Base-by-base conservation (phyloP, 2,329 filamentous ascomycete species). In the Gyromitra esculenta region DNA sequence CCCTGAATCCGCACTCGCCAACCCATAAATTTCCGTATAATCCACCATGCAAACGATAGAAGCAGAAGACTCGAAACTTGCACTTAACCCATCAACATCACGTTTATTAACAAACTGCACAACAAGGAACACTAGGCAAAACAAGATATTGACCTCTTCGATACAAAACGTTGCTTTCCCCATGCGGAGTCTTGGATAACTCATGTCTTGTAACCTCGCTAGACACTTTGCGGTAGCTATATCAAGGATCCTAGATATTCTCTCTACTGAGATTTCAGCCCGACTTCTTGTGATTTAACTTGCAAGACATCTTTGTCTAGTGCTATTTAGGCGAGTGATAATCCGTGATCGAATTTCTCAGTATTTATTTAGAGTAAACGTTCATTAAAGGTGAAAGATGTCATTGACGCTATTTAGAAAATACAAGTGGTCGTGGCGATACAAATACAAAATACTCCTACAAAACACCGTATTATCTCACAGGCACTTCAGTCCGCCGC, bases 401-500 rank as follows among this genome's bases (percentile, higher is more conserved):
- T 39, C 13, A 35, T 37, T 57, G 31, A 57, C 6, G 54, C 31
- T 57, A 57, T 52, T 52, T 52, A 52, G 7, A n/a, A 7, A 45
- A 15, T 54, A 59, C 11, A n/a, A 41, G 37, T 13, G 11, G 39
- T 5, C 6, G 25, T 37, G 37, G 8, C 43, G 13, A 60, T 60
- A 60, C 15, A 60, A 59, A 48, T 48, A 69, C 41, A 50, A 3
- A 35, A 52, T 56, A 50, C 31, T 60, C 6, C 41, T 39, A 37
- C 13, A 2, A 6, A 25, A 39, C 41, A 37, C 31, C 9, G 37
- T 9, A 59, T 69, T 71, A 75, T 43, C 54, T 21, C 15, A 63
- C 72, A 43, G 65, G 43, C 5, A 75, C 71, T 37, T 77, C 75
- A 9, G 75, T 77, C 37, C 75, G 59, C 45, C 75, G 48, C 54